phyloP scores from a whole-genome alignment of 1,139 yeast species.

The Kurtzmaniella quercitrusa region DNA sequence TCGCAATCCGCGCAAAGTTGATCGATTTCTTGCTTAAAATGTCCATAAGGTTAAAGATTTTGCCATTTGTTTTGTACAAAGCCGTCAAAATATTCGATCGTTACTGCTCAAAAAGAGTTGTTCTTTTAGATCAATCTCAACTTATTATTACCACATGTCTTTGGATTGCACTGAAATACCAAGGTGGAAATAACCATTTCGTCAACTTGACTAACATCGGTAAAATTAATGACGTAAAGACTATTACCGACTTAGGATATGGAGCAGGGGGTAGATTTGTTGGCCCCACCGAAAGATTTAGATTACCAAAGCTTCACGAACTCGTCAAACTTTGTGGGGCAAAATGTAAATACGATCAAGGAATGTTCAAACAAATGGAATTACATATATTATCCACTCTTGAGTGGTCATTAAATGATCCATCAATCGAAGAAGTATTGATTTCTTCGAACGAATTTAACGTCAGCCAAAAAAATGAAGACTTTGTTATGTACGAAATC shows the following conservation, averaged over 20 bases:
- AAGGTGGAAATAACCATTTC: constrained; percentile 70
- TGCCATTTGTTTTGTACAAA: constrained; percentile 56
- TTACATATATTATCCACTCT: constrained; percentile 54
- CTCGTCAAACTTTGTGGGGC: constrained; percentile 60
- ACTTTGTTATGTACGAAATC: constrained; percentile 19
- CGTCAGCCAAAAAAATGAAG: constrained; percentile 12
- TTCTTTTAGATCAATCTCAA: constrained; percentile 58
- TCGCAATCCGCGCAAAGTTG: constrained; percentile 44
- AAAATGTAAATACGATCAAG: constrained; percentile 52
- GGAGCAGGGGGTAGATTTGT: constrained; percentile 55
- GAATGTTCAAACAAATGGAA: constrained; percentile 58
- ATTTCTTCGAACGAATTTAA: constrained; percentile 30
- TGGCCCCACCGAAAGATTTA: constrained; percentile 65
- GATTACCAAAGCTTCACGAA: constrained; percentile 62
- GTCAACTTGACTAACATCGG: constrained; percentile 42
- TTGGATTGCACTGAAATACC: constrained; percentile 61
- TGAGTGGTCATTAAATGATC: constrained; percentile 60
- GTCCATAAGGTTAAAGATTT: constrained; percentile 54
- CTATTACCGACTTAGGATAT: constrained; percentile 42
- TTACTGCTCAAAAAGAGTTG: constrained; percentile 62
- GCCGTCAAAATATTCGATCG: constrained; percentile 61
- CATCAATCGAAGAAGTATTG: constrained; percentile 52
- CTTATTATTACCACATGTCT: constrained; percentile 62
- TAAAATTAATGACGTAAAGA: constrained; percentile 26
- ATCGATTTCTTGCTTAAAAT: constrained; percentile 57